Conservation (phyloP, 1,139 yeast genomes). For the Waltiozyma sp. region DNA sequence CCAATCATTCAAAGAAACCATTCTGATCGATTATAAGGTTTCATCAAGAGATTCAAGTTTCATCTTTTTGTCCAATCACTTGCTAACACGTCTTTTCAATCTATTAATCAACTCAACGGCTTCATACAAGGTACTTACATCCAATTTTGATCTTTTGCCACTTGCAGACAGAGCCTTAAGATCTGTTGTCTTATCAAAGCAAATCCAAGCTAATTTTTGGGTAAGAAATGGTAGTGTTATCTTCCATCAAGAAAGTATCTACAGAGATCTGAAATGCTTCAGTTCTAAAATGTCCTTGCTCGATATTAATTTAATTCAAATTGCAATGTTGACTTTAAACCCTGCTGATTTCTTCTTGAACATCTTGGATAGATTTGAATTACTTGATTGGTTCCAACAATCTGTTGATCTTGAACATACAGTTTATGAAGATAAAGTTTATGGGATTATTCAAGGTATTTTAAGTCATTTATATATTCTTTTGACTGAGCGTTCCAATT, state of each 20-base stretch:
- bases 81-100: constrained; percentile 25
- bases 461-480: constrained; percentile 45
- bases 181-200: constrained; percentile 45
- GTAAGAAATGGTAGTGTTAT: constrained; percentile 52
- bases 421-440: constrained; percentile 47
- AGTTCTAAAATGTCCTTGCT: constrained; percentile 26
- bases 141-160: constrained; percentile 25
- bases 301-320: constrained; percentile 51
- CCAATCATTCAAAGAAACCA: constrained; percentile 1
- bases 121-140: constrained; percentile 12
- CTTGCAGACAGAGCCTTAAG: constrained; percentile 49
- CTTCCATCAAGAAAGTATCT: constrained; percentile 33
- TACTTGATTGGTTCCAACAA: constrained; percentile 41
- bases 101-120: constrained; percentile 14
- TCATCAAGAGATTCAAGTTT: constrained; percentile 42
- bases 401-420: constrained; percentile 28
- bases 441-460: constrained; percentile 40
- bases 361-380: constrained; percentile 52
- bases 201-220: constrained; percentile 52
- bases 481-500: constrained; percentile 42
- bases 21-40: constrained; percentile 27
- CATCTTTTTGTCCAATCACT: constrained; percentile 47
- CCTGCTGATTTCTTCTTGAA: constrained; percentile 31
- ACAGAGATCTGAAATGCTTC: constrained; percentile 22
- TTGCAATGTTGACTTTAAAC: constrained; percentile 35